Evolutionary conservation across 2,329 filamentous ascomycete genomes (phyloP), one percentile per base, ranked within the genome.

Genomic region (Helotiales sp.): DNA sequence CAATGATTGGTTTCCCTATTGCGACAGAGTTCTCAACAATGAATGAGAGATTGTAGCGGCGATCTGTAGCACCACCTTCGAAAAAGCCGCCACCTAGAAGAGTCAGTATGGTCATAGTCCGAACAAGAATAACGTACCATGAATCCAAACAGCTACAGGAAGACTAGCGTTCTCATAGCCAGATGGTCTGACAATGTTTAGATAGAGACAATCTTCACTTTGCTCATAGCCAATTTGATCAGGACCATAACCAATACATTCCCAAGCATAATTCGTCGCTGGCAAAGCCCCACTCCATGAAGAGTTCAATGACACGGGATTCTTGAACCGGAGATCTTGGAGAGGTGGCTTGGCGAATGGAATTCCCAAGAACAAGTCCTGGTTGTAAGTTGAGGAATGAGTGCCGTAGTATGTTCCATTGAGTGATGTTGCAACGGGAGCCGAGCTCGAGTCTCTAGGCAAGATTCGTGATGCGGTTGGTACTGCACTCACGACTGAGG

Each of bases 131-230:
- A 9, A 34, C 31, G 84, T 86, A 0, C 83, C 84, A 1, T 85
- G 77, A 29, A 81, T 74, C 58, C 74, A 79, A 62, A 76, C 75
- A 69, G 81, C 86, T 4, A 91, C 87, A 0, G 88, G 87, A 12
- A 71, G 69, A 61, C 78, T 71, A 0, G 69, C 68, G 0, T 76
- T 81, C 0, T 79, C 80, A 2, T 76, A 79, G 1, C 87, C 82
- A 0, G 85, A 82, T 8, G 54, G 54, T 15, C 38, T 40, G 62
- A 81, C 85, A 7, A 86, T 76, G 53, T 86, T 81, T 8, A 55
- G 15, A 13, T 42, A 31, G 15, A 55, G 44, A 42, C 54, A 53
- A 30, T 53, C 51, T 82, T 47, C 79, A 8, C 46, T 33, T 27
- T 56, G 53, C 33, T 54, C 38, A 34, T 60, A 62, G 15, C 47